Percentiles rank a stretch among this genome's conserved stretches.
Evolutionary conservation across 345 rosid genomes (phyloP).

Genomic region (Geranium rotundifolium): DNA sequence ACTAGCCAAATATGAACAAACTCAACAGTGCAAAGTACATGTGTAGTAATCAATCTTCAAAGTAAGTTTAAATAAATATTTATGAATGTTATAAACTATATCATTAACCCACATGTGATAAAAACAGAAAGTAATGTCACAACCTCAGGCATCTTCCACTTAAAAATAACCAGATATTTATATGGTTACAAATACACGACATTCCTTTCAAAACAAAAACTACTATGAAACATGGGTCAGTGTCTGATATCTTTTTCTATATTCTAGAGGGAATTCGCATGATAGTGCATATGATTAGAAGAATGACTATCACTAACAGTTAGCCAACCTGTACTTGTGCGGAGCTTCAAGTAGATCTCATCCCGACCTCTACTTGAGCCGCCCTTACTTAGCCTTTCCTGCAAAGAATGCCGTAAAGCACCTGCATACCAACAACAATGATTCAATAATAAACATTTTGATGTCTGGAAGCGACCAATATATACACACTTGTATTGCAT

Average conservation of each 20-base stretch:
- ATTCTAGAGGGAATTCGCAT: no score
- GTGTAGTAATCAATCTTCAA: background rate
- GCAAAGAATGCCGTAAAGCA: conserved; percentile 86
- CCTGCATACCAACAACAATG: conserved; percentile 28
- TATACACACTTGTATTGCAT: background rate
- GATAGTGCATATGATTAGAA: no score
- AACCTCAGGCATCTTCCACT: background rate
- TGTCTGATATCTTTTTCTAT: no score
- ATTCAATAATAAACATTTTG: no score
- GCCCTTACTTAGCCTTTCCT: conserved; percentile 86
- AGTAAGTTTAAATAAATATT: background rate
- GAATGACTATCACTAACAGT: conserved; percentile 1
- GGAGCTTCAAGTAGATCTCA: conserved; percentile 81
- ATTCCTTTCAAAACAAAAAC: background rate
- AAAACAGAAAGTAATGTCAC: background rate
- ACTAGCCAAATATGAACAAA: background rate
- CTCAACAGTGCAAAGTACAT: background rate
- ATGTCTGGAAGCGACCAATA: background rate
- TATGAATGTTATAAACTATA: background rate
- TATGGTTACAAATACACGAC: background rate
- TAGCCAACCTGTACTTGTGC: conserved; percentile 77
- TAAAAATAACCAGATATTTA: background rate
- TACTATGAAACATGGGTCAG: background rate
- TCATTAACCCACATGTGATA: background rate
- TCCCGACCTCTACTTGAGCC: conserved; percentile 60